These are phyloP conservation scores for Oidiodendron maius DNA, from an alignment of 495 filamentous ascomycete genomes.

Conservation along the genomic window DNA sequence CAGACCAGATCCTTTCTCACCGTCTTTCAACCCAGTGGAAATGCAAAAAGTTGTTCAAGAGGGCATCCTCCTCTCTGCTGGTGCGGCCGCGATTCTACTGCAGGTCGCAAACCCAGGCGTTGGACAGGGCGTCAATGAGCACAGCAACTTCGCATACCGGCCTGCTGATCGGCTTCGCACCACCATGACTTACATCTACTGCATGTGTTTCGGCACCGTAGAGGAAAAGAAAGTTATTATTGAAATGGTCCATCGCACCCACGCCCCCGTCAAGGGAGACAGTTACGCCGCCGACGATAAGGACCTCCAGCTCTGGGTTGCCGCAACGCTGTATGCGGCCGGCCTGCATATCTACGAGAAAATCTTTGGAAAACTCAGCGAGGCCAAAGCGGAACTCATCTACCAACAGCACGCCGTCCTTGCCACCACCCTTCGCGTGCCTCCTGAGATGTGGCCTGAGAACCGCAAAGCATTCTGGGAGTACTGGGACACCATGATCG, in stretches of 20 bases:
- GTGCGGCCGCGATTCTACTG: slow-evolving; percentile 33
- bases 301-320: slow-evolving; percentile 36
- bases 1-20: not conserved
- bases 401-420: slow-evolving; percentile 36
- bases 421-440: slow-evolving; percentile 30
- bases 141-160: slow-evolving; percentile 37
- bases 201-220: slow-evolving; percentile 32
- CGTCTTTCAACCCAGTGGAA: slow-evolving; percentile 23
- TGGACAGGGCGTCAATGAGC: slow-evolving; percentile 12
- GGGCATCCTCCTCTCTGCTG: slow-evolving; percentile 31
- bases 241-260: slow-evolving; percentile 31
- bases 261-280: slow-evolving; percentile 21
- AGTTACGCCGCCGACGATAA: slow-evolving; percentile 25
- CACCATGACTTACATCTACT: slow-evolving; percentile 38
- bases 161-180: slow-evolving; percentile 35
- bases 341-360: slow-evolving; percentile 30
- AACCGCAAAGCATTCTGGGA: slow-evolving; percentile 31
- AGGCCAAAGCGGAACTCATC: slow-evolving; percentile 22
- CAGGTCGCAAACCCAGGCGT: slow-evolving; percentile 38
- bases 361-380: slow-evolving; percentile 25
- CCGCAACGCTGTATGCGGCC: slow-evolving; percentile 34
- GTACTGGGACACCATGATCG: slow-evolving; percentile 35
- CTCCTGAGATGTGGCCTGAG: slow-evolving; percentile 30
- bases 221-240: slow-evolving; percentile 30
- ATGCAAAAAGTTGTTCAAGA: slow-evolving; percentile 32